Percentiles rank a stretch among this genome's conserved stretches.
Evolutionary conservation across 192 early-diverging fungal species (phyloP).

Genomic region (Chytriomyces hyalinus): DNA sequence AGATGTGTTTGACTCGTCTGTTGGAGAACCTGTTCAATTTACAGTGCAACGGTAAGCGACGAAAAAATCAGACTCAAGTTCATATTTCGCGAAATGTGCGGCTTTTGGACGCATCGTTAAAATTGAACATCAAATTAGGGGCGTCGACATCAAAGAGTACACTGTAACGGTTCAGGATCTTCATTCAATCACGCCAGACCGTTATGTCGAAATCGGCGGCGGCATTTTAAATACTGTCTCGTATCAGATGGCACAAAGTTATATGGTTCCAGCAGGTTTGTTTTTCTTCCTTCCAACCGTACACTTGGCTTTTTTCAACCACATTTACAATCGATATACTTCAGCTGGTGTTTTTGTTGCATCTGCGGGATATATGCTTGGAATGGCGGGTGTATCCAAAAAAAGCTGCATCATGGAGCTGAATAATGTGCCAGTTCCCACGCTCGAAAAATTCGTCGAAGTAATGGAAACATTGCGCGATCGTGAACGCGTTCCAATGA

Average conservation of each 20-base stretch:
- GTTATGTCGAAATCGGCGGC: conserved; percentile 86
- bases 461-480: conserved; percentile 59
- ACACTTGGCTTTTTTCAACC: not conserved
- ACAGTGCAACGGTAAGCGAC: conserved; percentile 30
- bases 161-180: conserved; percentile 44
- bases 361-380: conserved; percentile 49
- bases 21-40: conserved; percentile 34
- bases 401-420: conserved; percentile 43
- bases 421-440: conserved; percentile 66
- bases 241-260: conserved; percentile 54
- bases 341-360: conserved; percentile 47
- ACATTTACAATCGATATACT: not conserved
- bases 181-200: conserved; percentile 69
- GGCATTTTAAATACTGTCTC: conserved; percentile 61
- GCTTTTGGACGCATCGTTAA: not conserved
- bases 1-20: conserved; percentile 62
- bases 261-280: conserved; percentile 43
- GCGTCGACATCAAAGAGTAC: conserved; percentile 55
- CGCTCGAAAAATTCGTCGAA: conserved; percentile 73
- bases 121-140: conserved; percentile 39
- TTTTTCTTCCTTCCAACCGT: not conserved
- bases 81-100: not conserved
- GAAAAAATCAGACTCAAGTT: not conserved
- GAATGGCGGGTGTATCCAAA: conserved; percentile 45
- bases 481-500: conserved; percentile 44